A percentile compares a stretch with the other conserved stretches of the same genome.
Conservation (phyloP, 257 asterid species). For the Solanum bulbocastanum region DNA sequence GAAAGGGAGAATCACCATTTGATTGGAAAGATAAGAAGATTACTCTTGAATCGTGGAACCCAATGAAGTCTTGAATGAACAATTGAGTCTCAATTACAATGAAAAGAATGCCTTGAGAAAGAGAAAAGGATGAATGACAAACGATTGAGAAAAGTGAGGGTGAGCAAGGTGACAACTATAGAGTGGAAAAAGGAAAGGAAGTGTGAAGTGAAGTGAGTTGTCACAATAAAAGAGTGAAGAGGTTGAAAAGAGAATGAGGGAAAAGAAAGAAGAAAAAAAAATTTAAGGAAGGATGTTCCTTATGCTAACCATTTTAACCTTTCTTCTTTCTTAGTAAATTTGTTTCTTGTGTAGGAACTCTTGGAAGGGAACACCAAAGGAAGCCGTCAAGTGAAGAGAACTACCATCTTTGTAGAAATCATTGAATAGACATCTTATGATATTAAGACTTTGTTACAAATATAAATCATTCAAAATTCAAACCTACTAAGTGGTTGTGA, state of each 20-base stretch:
- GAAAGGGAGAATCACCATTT: not conserved
- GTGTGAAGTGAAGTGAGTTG: not conserved
- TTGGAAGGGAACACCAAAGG: not conserved
- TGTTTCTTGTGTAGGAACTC: not conserved
- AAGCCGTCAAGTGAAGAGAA: not conserved
- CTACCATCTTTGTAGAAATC: not conserved
- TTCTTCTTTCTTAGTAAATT: not conserved
- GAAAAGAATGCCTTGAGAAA: not conserved
- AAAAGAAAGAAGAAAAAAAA: not conserved
- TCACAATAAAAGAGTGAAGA: not conserved
- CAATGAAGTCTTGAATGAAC: not conserved
- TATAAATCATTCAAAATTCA: too few relatives aligned
- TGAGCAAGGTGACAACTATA: not conserved
- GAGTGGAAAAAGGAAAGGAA: not conserved
- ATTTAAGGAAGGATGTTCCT: too few relatives aligned
- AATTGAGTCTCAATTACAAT: not conserved
- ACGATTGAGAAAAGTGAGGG: not conserved
- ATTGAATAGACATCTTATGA: not conserved
- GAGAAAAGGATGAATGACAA: not conserved
- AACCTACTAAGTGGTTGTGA: not conserved
- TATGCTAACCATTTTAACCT: too few relatives aligned
- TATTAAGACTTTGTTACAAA: too few relatives aligned
- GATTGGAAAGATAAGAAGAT: not conserved
- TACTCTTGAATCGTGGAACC: not conserved
- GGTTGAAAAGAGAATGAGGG: not conserved